Base-by-base conservation (phyloP, 768 basidiomycete genomes). In the Boletus rubescentipes region DNA sequence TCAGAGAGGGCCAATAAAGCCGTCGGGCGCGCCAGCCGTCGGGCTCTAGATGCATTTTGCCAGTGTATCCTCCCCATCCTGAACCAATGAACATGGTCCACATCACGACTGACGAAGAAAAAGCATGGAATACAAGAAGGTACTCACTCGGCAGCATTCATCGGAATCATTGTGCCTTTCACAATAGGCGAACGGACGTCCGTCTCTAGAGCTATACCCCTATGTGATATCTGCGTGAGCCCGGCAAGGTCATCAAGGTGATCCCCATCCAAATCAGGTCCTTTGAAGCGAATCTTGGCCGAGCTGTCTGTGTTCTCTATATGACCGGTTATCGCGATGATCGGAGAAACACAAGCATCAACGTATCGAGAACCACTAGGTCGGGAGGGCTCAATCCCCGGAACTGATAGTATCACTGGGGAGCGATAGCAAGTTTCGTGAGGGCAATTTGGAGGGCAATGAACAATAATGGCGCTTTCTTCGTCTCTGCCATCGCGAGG, bases 111-210 rank as follows among this genome's bases (percentile, higher is more conserved):
- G 43, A 32, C 38, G 21, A 37, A 46, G 5, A n/a, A 47, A 39
- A 39, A 20, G 30, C 10, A 35, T 5, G 29, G 2, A 44, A 44
- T 12, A 41, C n/a, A 20, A 20, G 10, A 50, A 36, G 36, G 23
- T 32, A 66, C 68, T 63, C 53, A 70, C 68, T 57, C 60, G 45
- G 49, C 26, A 9, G 44, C 39, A 21, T 48, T 54, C 26, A 54
- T 49, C 34, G 68, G 68, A 30, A 72, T 9, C 52, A 61, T 57
- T 4, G 61, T 55, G 12, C 68, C 64, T 36, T 43, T 63, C 39
- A 34, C 41, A 35, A 70, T 59, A 15, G 68, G 70, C 39, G 68
- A 70, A 41, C 68, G 68, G 40, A 68, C 68, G 32, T 70, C 68
- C 1, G 35, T 20, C 40, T 66, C 64, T 1, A 45, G 51, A 26